Evolutionary conservation across 495 filamentous ascomycete species (phyloP).

Genomic region (Aspergillus bertholletiae): DNA sequence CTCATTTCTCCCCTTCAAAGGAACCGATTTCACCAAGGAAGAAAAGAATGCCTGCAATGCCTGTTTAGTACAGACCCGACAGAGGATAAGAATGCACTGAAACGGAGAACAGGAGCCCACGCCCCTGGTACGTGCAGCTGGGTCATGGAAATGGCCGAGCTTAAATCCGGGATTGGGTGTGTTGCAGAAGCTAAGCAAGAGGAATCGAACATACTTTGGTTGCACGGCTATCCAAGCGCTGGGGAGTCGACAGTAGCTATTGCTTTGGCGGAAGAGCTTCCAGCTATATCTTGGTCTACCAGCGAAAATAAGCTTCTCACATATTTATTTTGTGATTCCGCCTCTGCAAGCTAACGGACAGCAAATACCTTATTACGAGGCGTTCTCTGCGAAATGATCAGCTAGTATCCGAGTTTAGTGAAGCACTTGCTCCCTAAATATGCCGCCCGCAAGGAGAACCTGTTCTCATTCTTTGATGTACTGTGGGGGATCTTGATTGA

Average conservation of each 20-base stretch:
- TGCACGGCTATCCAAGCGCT: conserved; percentile 23
- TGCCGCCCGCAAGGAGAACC: conserved; percentile 11
- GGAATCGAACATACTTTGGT: conserved; percentile 15
- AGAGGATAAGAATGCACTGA: conserved; percentile 5
- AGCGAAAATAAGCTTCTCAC: conserved; percentile 11
- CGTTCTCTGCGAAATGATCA: conserved; percentile 25
- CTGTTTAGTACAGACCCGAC: conserved; percentile 5
- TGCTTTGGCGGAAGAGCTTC: conserved; percentile 17
- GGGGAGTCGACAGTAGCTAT: conserved; percentile 29
- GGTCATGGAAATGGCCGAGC: conserved; percentile 21
- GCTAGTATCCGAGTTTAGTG: conserved; percentile 12
- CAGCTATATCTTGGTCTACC: conserved; percentile 6
- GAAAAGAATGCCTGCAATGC: not conserved
- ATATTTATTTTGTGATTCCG: conserved; percentile 31
- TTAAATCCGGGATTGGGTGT: conserved; percentile 12
- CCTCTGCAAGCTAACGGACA: conserved; percentile 8
- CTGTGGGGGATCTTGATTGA: conserved; percentile 21
- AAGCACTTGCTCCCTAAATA: conserved; percentile 21
- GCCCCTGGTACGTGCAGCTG: conserved; percentile 20
- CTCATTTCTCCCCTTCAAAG: too few relatives aligned
- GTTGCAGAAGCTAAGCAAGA: not conserved
- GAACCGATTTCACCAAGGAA: too few relatives aligned
- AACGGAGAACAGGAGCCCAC: conserved; percentile 3
- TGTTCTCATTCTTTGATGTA: conserved; percentile 27
- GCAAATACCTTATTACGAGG: conserved; percentile 20